Percentiles rank a stretch among this genome's conserved stretches.
These are phyloP conservation scores for Verticillium nonalfalfae DNA, from an alignment of 2,329 filamentous ascomycete species.

Conservation along the genomic window DNA sequence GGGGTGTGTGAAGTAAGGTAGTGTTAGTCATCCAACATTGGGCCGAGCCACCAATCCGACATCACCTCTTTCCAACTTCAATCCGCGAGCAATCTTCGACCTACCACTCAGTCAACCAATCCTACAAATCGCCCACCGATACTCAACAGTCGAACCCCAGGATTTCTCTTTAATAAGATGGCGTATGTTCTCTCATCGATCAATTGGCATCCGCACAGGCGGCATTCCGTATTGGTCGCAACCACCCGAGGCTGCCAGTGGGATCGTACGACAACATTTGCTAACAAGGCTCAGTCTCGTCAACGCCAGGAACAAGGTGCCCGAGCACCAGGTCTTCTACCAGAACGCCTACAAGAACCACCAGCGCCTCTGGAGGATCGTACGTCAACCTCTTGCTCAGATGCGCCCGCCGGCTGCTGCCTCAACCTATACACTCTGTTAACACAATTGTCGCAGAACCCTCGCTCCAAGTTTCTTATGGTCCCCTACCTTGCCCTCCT, in stretches of 20 bases:
- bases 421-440: neutral
- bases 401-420: slow-evolving; percentile 5
- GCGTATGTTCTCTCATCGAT: neutral
- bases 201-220: neutral
- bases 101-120: neutral
- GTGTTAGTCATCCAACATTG: neutral
- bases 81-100: neutral
- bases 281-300: slow-evolving; percentile 43
- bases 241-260: neutral
- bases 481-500: slow-evolving; percentile 62
- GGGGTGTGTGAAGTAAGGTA: neutral
- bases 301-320: slow-evolving; percentile 72
- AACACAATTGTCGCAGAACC: slow-evolving; percentile 37
- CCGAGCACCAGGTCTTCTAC: slow-evolving; percentile 67
- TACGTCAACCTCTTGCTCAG: slow-evolving; percentile 37
- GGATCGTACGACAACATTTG: slow-evolving; percentile 13
- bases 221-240: neutral
- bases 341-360: slow-evolving; percentile 65
- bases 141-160: neutral
- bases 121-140: neutral
- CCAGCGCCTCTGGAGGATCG: slow-evolving; percentile 71
- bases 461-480: slow-evolving; percentile 58
- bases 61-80: slow-evolving; percentile 3
- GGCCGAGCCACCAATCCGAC: slow-evolving; percentile 1
- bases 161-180: neutral